Evolutionary conservation across 23 red algal genomes (phyloP).

Genomic region (Gracilaria vermiculophylla): DNA sequence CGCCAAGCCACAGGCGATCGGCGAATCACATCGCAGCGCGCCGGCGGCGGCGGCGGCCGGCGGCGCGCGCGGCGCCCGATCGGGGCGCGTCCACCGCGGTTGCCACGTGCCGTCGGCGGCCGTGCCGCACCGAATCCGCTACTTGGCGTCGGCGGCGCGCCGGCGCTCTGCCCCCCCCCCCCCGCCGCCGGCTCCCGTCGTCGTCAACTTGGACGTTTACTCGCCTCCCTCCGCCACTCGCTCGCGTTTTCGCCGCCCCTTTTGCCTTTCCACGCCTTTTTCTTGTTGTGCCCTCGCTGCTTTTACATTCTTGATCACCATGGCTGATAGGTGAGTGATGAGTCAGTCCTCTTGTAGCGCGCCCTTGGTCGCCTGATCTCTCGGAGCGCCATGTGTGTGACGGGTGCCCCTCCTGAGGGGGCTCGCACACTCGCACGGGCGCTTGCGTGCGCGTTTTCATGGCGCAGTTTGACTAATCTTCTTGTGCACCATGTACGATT

Average conservation of each 20-base stretch:
- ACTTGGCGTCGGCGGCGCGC: not conserved
- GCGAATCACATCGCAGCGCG: not conserved
- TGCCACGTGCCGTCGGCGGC: conserved; percentile 20
- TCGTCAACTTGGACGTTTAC: not conserved
- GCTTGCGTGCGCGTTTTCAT: not conserved
- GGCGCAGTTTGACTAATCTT: not conserved
- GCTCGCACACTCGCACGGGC: too few relatives aligned
- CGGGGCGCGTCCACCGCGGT: not conserved
- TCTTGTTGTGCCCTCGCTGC: not conserved
- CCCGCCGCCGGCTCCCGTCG: too few relatives aligned
- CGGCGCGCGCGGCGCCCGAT: not conserved
- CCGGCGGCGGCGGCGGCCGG: not conserved
- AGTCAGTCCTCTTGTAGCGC: not conserved
- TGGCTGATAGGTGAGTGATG: conserved; percentile 37
- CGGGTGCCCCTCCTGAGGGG: too few relatives aligned
- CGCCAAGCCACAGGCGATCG: not conserved
- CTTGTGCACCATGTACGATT: not conserved
- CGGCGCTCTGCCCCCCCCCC: not conserved
- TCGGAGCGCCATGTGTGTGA: too few relatives aligned
- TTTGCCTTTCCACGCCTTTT: not conserved
- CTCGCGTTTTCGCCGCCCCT: not conserved
- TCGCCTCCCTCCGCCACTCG: not conserved
- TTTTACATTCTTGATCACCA: not conserved
- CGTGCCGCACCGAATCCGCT: not conserved
- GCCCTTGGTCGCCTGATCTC: too few relatives aligned